phyloP scores from a whole-genome alignment of 208 protist genomes.

The Vickermania spadyakhi region DNA sequence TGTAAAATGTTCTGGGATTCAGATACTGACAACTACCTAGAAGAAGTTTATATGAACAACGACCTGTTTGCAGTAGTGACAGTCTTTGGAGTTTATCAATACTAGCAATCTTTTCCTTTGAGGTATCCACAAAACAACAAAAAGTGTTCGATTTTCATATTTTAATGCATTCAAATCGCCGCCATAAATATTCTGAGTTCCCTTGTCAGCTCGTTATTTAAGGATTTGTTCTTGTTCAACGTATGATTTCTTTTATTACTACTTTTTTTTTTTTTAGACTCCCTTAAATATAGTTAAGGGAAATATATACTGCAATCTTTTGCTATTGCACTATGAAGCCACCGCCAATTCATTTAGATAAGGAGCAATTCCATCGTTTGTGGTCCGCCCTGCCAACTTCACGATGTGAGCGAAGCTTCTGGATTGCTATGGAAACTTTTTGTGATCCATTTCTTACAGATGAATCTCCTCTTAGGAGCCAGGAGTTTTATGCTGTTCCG shows the following conservation, averaged over 20 bases:
- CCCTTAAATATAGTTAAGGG: slow-evolving; percentile 3
- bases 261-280: too few relatives aligned
- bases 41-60: slow-evolving; percentile 88
- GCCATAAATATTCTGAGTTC: too few relatives aligned
- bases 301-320: background rate
- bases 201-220: too few relatives aligned
- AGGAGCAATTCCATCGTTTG: slow-evolving; percentile 21
- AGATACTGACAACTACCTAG: slow-evolving; percentile 91
- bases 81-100: slow-evolving; percentile 91
- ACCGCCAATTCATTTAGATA: slow-evolving; percentile 14
- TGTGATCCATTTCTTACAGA: slow-evolving; percentile 33
- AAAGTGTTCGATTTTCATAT: too few relatives aligned
- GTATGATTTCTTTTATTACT: too few relatives aligned
- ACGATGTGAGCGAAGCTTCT: slow-evolving; percentile 50
- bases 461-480: slow-evolving; percentile 28
- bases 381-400: slow-evolving; percentile 42
- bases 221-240: too few relatives aligned
- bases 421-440: slow-evolving; percentile 42
- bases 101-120: too few relatives aligned
- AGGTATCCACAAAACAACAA: too few relatives aligned
- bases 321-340: background rate
- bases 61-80: slow-evolving; percentile 88
- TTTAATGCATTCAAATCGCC: too few relatives aligned
- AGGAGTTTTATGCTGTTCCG: slow-evolving; percentile 37
- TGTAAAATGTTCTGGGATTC: slow-evolving; percentile 95